Base-by-base conservation (phyloP, 1,139 yeast species). In the Meyerozyma carpophila region DNA sequence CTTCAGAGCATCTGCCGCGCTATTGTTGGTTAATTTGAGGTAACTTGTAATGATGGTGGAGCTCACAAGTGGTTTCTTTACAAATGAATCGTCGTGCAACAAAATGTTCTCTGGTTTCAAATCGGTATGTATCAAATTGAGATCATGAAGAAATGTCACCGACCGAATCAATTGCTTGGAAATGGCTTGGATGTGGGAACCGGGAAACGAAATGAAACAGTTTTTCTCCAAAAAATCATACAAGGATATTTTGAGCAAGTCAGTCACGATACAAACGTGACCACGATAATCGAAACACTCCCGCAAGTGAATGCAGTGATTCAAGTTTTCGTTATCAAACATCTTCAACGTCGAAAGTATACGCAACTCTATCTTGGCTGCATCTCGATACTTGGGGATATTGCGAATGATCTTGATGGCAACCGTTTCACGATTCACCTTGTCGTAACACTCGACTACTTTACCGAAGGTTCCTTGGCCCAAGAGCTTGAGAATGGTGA, bases 381-480 rank as follows among this genome's bases (percentile, higher is more conserved):
- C 96, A 59, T 84, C 91, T 47, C 93, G 68, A 57, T 85, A 85
- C 62, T 86, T 82, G 29, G 85, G 90, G 32, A 85, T 82, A 41
- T 88, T 83, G 50, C 87, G 71, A 41, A 94, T 93, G 50, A 94
- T 88, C 62, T 94, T 94, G 50, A 93, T 84, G 1, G 99, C 99
- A 43, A 90, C 95, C 44, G 77, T 75, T 47, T 79, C 77, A 32
- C 80, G 70, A 43, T 75, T 75, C 39, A 73, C 66, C 47, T 73
- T 73, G 56, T 84, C 91, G 50, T 68, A 68, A 42, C 90, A 86
- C 54, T 81, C 81, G 34, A 90, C 85, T 11, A 94, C 99, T 60
- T 91, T 93, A 16, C 98, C 98, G 69, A 93, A 94, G 0, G 98
- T 94, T 7, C 99, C 99, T 58, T 93, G 98, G 20, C 99, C 99